Conservation (phyloP, 2,329 filamentous ascomycete genomes). For the Nothomitra cinnamomea region DNA sequence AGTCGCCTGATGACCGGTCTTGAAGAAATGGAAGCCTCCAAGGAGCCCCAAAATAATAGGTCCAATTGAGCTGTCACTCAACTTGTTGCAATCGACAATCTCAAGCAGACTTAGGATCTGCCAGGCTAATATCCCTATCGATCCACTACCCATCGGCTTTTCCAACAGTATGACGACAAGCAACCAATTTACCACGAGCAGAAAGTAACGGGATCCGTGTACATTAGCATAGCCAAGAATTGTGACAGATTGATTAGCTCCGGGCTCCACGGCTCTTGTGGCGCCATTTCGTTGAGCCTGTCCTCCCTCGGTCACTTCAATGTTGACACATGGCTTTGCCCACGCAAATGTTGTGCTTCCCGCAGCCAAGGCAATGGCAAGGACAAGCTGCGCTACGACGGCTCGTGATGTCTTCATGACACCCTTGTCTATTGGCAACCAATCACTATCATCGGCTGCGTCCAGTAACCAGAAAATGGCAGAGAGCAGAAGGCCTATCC, state of each 20-base stretch:
- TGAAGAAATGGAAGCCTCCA: conserved; percentile 91
- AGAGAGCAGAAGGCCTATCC: conserved; percentile 55
- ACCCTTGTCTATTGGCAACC: conserved; percentile 47
- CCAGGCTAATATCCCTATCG: conserved; percentile 68
- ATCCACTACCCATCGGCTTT: conserved; percentile 86
- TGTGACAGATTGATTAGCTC: conserved; percentile 29
- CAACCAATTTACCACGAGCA: conserved; percentile 65
- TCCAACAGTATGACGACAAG: conserved; percentile 64
- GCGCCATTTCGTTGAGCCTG: not conserved
- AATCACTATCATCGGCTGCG: conserved; percentile 70
- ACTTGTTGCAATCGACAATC: conserved; percentile 42
- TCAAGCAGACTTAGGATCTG: conserved; percentile 66
- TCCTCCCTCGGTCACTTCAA: conserved; percentile 22
- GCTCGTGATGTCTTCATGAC: conserved; percentile 58
- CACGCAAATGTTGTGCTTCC: conserved; percentile 75
- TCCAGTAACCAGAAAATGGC: conserved; percentile 81
- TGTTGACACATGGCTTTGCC: conserved; percentile 68
- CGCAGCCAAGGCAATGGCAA: conserved; percentile 66
- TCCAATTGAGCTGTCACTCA: conserved; percentile 56
- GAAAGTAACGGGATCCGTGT: conserved; percentile 78
- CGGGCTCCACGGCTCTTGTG: not conserved
- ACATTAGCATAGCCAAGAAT: conserved; percentile 85
- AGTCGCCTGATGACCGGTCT: conserved; percentile 87
- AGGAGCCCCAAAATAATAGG: conserved; percentile 75
- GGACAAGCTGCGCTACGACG: conserved; percentile 60